Percentiles rank a stretch among this genome's conserved stretches.
phyloP scores from a whole-genome alignment of 768 basidiomycete species.

The Mrakia gelida region DNA sequence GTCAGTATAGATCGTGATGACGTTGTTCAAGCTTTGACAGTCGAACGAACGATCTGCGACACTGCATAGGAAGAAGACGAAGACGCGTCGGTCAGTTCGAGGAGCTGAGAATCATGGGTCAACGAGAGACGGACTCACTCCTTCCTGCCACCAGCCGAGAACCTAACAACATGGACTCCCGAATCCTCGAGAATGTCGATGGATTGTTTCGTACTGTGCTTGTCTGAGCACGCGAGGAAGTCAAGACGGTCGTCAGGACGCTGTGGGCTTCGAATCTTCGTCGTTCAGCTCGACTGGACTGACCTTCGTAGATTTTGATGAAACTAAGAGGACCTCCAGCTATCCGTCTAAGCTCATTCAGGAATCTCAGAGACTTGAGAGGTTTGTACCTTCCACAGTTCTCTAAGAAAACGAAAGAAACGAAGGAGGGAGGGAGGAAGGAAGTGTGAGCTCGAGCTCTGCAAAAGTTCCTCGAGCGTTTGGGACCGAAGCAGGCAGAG shows the following conservation, averaged over 20 bases:
- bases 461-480: too few relatives aligned
- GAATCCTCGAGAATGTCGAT: not conserved
- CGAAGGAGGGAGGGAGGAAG: too few relatives aligned
- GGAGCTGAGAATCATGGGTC: not conserved
- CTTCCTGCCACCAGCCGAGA: not conserved
- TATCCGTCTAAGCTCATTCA: not conserved
- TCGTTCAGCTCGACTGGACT: not conserved
- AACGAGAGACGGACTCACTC: not conserved
- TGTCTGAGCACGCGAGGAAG: not conserved
- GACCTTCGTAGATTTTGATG: not conserved
- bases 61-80: not conserved
- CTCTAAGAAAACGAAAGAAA: not conserved
- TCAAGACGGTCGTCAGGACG: not conserved
- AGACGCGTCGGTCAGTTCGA: not conserved
- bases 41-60: not conserved
- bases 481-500: too few relatives aligned
- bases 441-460: too few relatives aligned
- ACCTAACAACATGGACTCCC: not conserved
- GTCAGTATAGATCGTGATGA: not conserved
- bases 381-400: not conserved
- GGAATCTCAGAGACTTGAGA: not conserved
- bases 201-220: not conserved
- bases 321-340: not conserved
- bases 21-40: not conserved
- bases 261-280: not conserved